Evolutionary conservation across 768 basidiomycete genomes (phyloP).

Genomic region (Rhodotorula sphaerocarpa): DNA sequence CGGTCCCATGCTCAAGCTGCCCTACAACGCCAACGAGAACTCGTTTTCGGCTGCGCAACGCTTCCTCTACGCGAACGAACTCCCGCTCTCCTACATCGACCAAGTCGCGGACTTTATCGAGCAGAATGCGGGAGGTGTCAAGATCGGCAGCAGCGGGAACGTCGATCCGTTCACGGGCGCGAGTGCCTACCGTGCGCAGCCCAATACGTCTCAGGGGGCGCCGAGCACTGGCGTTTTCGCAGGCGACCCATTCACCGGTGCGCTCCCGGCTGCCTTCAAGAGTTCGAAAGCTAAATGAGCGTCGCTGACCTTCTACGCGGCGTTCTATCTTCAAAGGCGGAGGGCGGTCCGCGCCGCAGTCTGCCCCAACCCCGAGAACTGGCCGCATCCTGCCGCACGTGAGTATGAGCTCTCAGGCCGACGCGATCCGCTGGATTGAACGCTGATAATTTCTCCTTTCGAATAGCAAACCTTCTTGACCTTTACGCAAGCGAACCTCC

Average conservation of each 20-base stretch:
- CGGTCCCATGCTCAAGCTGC: slow-evolving; percentile 81
- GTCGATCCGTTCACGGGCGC: slow-evolving; percentile 85
- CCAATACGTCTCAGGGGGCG: slow-evolving; percentile 1
- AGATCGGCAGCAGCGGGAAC: slow-evolving; percentile 48
- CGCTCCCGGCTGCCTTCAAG: neutral
- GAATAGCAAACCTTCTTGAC: slow-evolving; percentile 47
- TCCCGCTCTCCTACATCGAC: slow-evolving; percentile 73
- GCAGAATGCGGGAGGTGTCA: slow-evolving; percentile 74
- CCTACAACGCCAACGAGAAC: slow-evolving; percentile 83
- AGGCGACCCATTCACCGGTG: slow-evolving; percentile 33
- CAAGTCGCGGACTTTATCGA: slow-evolving; percentile 89
- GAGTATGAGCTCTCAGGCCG: neutral
- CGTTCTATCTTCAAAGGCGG: slow-evolving; percentile 10
- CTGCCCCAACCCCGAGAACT: neutral
- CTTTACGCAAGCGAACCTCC: slow-evolving; percentile 78
- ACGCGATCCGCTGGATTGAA: no score
- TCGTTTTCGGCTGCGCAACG: slow-evolving; percentile 79
- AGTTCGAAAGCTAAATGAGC: neutral
- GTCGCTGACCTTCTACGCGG: slow-evolving; percentile 8
- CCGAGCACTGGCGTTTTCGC: neutral
- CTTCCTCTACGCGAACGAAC: slow-evolving; percentile 73
- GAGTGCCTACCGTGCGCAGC: slow-evolving; percentile 24
- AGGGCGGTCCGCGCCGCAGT: slow-evolving; percentile 9
- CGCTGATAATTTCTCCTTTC: slow-evolving; percentile 55
- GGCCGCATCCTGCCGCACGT: slow-evolving; percentile 28